phyloP scores from a whole-genome alignment of 345 rosid species.

The Gossypium mustelinum region DNA sequence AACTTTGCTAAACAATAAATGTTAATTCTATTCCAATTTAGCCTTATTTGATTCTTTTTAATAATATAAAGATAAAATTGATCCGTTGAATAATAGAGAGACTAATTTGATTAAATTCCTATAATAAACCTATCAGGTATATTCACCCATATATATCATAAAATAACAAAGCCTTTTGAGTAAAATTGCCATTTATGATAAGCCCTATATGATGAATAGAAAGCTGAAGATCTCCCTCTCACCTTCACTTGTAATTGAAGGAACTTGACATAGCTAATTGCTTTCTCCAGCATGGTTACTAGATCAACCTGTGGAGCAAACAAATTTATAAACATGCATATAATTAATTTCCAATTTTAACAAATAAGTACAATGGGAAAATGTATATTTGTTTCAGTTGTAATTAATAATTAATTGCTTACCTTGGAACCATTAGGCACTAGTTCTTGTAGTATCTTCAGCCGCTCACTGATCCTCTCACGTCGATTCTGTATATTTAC shows the following conservation, averaged over 20 bases:
- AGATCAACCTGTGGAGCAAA: slow-evolving; percentile 57
- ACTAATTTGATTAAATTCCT: no score
- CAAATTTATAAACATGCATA: background rate
- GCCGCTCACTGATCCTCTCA: slow-evolving; percentile 85
- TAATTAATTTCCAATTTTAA: background rate
- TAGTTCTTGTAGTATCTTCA: slow-evolving; percentile 75
- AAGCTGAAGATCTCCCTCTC: background rate
- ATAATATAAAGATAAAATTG: no score
- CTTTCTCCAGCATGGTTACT: slow-evolving; percentile 95
- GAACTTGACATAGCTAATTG: slow-evolving; percentile 84
- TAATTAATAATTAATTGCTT: background rate
- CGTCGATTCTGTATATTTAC: slow-evolving; percentile 58
- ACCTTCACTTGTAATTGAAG: slow-evolving; percentile 99
- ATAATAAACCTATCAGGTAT: no score
- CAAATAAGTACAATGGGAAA: background rate
- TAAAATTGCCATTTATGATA: no score
- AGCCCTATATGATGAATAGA: background rate
- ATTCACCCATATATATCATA: no score
- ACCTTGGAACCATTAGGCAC: slow-evolving; percentile 94
- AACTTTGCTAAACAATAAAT: no score
- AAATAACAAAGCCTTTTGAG: no score
- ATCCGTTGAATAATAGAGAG: no score
- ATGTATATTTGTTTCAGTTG: background rate
- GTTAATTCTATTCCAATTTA: no score
- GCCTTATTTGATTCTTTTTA: no score